Conservation (phyloP, 2,329 filamentous ascomycete species). For the Akanthomyces dipterigenus region DNA sequence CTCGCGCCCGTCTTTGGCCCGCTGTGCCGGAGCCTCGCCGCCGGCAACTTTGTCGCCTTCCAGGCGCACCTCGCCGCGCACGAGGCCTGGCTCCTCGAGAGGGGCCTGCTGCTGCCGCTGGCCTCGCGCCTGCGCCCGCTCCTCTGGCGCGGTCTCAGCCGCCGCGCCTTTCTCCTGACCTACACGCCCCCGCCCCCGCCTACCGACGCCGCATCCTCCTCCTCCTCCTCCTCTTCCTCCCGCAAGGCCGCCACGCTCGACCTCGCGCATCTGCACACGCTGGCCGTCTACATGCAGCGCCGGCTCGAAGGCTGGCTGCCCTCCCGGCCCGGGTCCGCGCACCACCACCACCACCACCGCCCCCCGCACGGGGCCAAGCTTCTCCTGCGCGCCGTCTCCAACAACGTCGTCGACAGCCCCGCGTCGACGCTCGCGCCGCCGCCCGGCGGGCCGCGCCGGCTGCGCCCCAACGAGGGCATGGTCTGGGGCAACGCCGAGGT, state of each 20-base stretch:
- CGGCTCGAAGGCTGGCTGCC: slow-evolving; percentile 52
- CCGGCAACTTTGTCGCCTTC: slow-evolving; percentile 69
- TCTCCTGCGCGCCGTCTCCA: slow-evolving; percentile 45
- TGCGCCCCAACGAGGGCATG: slow-evolving; percentile 52
- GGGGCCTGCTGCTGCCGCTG: slow-evolving; percentile 69
- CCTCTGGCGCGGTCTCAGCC: slow-evolving; percentile 75
- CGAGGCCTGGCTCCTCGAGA: slow-evolving; percentile 67
- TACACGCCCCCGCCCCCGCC: slow-evolving; percentile 57
- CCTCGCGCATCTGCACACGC: slow-evolving; percentile 58
- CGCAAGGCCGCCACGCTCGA: slow-evolving; percentile 69
- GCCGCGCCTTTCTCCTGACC: slow-evolving; percentile 70
- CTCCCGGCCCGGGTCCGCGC: slow-evolving; percentile 22
- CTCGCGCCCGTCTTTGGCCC: slow-evolving; percentile 64
- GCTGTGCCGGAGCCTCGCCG: slow-evolving; percentile 63
- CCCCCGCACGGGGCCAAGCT: slow-evolving; percentile 41
- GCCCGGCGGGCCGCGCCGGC: slow-evolving; percentile 37
- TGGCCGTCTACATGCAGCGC: slow-evolving; percentile 59
- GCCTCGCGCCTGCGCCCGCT: slow-evolving; percentile 72
- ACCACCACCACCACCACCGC: slow-evolving; percentile 27
- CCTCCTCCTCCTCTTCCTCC: slow-evolving; percentile 28
- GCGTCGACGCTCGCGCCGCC: slow-evolving; percentile 41
- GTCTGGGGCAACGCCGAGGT: slow-evolving; percentile 58
- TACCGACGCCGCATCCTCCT: slow-evolving; percentile 35
- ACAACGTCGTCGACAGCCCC: slow-evolving; percentile 35
- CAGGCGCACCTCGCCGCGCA: slow-evolving; percentile 59